These are phyloP conservation scores for Neonectria ditissima DNA, from an alignment of 2,329 filamentous ascomycete species.

Conservation along the genomic window DNA sequence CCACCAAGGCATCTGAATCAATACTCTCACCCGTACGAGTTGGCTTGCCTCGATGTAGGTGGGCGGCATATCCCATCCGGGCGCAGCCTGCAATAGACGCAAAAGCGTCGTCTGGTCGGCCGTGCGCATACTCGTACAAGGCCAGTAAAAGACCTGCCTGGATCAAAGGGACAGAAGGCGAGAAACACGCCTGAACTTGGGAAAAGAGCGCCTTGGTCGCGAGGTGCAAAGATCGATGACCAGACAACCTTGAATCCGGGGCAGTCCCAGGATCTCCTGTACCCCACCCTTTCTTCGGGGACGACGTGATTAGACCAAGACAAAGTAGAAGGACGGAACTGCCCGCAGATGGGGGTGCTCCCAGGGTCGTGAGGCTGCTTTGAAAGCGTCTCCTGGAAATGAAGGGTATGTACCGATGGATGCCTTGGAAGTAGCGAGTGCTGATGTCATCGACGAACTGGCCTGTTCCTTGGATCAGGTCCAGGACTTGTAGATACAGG, in stretches of 20 bases:
- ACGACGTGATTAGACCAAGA: not conserved
- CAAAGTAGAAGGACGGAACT: constrained; percentile 3
- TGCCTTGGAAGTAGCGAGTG: constrained; percentile 4
- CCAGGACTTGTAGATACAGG: constrained; percentile 2
- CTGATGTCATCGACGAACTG: constrained; percentile 18
- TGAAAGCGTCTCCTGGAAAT: constrained; percentile 14
- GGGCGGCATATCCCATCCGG: not conserved
- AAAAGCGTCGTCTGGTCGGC: constrained; percentile 10
- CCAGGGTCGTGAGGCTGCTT: not conserved
- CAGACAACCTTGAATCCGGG: no score
- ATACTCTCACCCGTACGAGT: not conserved
- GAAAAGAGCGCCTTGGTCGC: constrained; percentile 3
- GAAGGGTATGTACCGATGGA: constrained; percentile 9
- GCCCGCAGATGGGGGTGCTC: constrained; percentile 2
- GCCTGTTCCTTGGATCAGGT: not conserved
- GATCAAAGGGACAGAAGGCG: not conserved
- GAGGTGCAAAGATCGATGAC: not conserved
- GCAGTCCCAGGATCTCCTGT: not conserved
- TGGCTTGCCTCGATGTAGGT: not conserved
- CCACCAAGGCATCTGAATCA: not conserved
- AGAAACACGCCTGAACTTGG: not conserved
- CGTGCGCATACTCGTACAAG: constrained; percentile 10
- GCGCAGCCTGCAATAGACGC: not conserved
- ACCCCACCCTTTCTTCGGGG: not conserved
- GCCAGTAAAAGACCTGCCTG: constrained; percentile 15